Percentiles rank a stretch among this genome's conserved stretches.
phyloP scores from a whole-genome alignment of 2,329 filamentous ascomycete species.

The Cryphonectria nitschkei region DNA sequence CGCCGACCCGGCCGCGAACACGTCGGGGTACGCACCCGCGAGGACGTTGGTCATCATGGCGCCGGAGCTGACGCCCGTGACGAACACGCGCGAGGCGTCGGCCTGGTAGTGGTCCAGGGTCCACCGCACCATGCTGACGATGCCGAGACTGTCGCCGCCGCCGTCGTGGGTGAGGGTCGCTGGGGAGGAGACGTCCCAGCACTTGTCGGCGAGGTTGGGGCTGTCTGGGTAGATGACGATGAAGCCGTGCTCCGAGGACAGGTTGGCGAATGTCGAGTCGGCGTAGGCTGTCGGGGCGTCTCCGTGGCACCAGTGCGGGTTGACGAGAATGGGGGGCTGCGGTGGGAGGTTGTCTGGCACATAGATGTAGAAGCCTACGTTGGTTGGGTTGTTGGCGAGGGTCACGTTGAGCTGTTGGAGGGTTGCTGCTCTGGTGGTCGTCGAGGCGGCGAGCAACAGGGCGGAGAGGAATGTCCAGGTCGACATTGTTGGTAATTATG shows the following conservation, averaged over 20 bases:
- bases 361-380: constrained; percentile 57
- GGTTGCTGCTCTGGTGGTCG: constrained; percentile 31
- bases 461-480: constrained; percentile 8
- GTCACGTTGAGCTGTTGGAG: constrained; percentile 34
- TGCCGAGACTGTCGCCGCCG: constrained; percentile 55
- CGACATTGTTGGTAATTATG: constrained; percentile 1
- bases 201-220: constrained; percentile 47
- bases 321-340: constrained; percentile 57
- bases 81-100: constrained; percentile 53
- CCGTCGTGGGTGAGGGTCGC: constrained; percentile 52
- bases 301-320: constrained; percentile 61
- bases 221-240: constrained; percentile 49
- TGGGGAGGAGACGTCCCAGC: constrained; percentile 62
- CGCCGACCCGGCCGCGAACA: constrained; percentile 54
- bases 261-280: constrained; percentile 55
- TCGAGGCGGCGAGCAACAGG: not conserved
- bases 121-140: constrained; percentile 58
- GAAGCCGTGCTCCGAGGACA: constrained; percentile 58
- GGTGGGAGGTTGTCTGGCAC: constrained; percentile 47
- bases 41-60: constrained; percentile 62
- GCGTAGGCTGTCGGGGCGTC: constrained; percentile 53
- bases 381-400: constrained; percentile 53
- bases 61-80: constrained; percentile 54
- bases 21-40: constrained; percentile 54
- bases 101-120: constrained; percentile 50